Base-by-base conservation (phyloP, 352 stramenopile genomes). In the Globisporangium okanoganense region DNA sequence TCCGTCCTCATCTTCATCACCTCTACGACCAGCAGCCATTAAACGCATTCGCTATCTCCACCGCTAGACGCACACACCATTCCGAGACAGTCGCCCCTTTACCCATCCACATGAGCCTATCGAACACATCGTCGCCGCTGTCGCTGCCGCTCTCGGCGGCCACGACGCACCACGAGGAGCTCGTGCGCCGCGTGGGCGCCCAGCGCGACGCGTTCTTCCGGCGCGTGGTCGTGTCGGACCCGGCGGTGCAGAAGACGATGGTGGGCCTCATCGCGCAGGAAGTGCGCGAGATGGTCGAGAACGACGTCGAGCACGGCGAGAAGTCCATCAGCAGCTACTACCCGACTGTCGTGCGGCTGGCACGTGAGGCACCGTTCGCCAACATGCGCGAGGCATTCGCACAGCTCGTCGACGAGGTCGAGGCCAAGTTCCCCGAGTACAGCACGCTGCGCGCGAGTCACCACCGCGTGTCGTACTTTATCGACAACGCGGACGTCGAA, bases 171-270 rank as follows among this genome's bases (percentile, higher is more conserved):
- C 60, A 66, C 14, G 60, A 78, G 43, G 75, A 87, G 60, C 73
- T 73, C 41, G 62, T 73, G 50, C 72, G 73, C 7, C 81, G 76
- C 56, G 72, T 92, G 44, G 72, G 74, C 56, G 79, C 85, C n/a
- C 78, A 88, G 62, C 76, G 84, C 55, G 82, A 95, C 56, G 76
- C 78, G 10, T 95, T 95, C 62, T 95, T 95, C 64, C 85, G 82
- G 2, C 83, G 85, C 20, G 65, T 95, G 47, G 61, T 88, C 18
- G 83, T 92, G 25, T 79, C 77, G 0, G 82, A 92, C 61, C 58
- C 69, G 4, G 62, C 71, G 38, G 75, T 89, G 50, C 83, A 90
- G 66, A 76, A 76, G 62, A 61, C 82, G 47, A 86, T 90, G 78
- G 66, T 83, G 6, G 50, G 63, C 35, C 65, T 73, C 43, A 77